A percentile compares a stretch with the other conserved stretches of the same genome.
Evolutionary conservation across 495 filamentous ascomycete genomes (phyloP).

Genomic region (Schizothecium vesticola): DNA sequence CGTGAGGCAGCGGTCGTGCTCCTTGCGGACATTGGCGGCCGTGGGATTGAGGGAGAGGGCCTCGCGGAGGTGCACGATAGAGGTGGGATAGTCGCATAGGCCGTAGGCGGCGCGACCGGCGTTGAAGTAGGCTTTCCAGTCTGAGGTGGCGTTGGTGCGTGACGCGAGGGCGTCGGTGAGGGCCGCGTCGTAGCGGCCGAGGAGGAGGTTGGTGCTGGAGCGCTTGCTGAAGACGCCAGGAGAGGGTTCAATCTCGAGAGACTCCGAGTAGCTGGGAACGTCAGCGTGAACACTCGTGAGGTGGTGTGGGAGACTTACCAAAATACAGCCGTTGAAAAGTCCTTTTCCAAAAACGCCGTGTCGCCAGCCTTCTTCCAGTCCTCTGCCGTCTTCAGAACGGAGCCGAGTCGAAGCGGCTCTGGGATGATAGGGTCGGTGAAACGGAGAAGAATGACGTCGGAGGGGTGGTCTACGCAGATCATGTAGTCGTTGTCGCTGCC

Average conservation of each 20-base stretch:
- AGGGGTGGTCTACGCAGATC: conserved; percentile 51
- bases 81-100: conserved; percentile 34
- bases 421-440: conserved; percentile 22
- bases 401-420: conserved; percentile 27
- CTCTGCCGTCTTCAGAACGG: conserved; percentile 25
- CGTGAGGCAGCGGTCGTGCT: conserved; percentile 29
- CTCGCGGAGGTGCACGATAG: conserved; percentile 27
- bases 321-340: conserved; percentile 31
- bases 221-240: conserved; percentile 36
- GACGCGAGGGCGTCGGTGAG: conserved; percentile 38
- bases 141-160: conserved; percentile 17
- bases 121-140: conserved; percentile 47
- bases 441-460: conserved; percentile 34
- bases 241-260: conserved; percentile 14
- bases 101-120: conserved; percentile 46
- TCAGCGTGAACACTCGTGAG: not conserved
- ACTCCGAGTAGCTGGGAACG: conserved; percentile 29
- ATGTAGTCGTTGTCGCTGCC: conserved; percentile 36
- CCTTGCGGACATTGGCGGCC: conserved; percentile 23
- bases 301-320: conserved; percentile 20
- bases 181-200: conserved; percentile 43
- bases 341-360: conserved; percentile 31
- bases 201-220: conserved; percentile 41
- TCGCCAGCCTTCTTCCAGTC: conserved; percentile 32
- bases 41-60: conserved; percentile 30